Percentiles rank a stretch among this genome's conserved stretches.
These are phyloP conservation scores for Trichophyton benhamiae DNA, from an alignment of 2,329 filamentous ascomycete genomes.

Conservation along the genomic window DNA sequence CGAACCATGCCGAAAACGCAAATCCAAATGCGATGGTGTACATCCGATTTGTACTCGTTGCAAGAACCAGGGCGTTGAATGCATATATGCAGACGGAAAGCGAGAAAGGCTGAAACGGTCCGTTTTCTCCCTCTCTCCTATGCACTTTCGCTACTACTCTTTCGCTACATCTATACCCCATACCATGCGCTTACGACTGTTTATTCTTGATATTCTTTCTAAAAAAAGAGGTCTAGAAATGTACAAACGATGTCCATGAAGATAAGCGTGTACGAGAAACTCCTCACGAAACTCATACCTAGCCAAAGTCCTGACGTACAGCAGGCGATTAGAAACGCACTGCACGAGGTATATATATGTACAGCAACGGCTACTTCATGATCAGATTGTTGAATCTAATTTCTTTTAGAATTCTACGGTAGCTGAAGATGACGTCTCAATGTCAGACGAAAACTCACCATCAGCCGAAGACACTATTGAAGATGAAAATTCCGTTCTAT, in stretches of 20 bases:
- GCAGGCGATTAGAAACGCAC: slow-evolving; percentile 12
- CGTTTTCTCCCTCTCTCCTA: background rate
- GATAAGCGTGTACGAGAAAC: slow-evolving; percentile 13
- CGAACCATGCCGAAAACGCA: slow-evolving; percentile 24
- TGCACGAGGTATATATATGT: slow-evolving; percentile 12
- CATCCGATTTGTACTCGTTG: slow-evolving; percentile 26
- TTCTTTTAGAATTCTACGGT: background rate
- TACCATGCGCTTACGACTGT: slow-evolving; percentile 1
- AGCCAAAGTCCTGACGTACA: slow-evolving; percentile 11
- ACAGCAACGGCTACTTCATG: background rate
- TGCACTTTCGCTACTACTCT: background rate
- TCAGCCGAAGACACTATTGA: slow-evolving; percentile 12
- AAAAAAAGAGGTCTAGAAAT: slow-evolving; percentile 9
- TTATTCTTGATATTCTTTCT: background rate
- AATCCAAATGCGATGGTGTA: slow-evolving; percentile 28
- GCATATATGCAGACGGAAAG: slow-evolving; percentile 25
- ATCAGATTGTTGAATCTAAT: background rate
- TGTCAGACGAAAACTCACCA: slow-evolving; percentile 4
- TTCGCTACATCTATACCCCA: background rate
- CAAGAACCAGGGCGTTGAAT: slow-evolving; percentile 17
- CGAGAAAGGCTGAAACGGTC: slow-evolving; percentile 24
- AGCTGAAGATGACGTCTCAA: slow-evolving; percentile 11
- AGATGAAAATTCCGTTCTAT: slow-evolving; percentile 12
- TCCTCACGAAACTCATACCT: slow-evolving; percentile 12
- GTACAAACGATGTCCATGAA: slow-evolving; percentile 14